These are phyloP conservation scores for Backusella westeae DNA, from an alignment of 192 early-diverging fungal species.

Conservation along the genomic window DNA sequence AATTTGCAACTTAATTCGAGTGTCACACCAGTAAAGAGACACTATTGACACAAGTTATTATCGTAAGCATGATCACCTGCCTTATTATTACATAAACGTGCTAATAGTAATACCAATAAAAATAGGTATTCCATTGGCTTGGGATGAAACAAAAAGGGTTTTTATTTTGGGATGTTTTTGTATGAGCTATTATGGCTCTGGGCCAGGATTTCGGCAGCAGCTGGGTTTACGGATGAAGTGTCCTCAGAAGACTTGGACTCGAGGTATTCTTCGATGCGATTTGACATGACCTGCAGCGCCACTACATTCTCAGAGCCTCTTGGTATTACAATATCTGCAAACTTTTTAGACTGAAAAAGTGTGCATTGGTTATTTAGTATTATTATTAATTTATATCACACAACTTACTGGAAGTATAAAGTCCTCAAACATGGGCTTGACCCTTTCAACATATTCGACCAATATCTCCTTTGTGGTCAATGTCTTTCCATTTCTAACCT, in stretches of 20 bases:
- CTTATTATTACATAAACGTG: no score
- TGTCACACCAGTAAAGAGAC: no score
- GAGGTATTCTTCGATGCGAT: constrained; percentile 37
- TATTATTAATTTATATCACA: no score
- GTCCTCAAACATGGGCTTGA: constrained; percentile 88
- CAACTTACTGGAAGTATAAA: constrained; percentile 71
- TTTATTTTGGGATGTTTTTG: constrained; percentile 16
- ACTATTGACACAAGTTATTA: no score
- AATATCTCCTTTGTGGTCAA: constrained; percentile 56
- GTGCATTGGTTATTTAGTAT: neutral
- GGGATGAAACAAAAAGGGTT: neutral
- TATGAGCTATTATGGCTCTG: constrained; percentile 9
- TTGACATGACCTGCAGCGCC: constrained; percentile 60
- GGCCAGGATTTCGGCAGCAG: neutral
- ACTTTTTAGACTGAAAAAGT: constrained; percentile 57
- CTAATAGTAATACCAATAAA: no score
- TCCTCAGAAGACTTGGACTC: constrained; percentile 4
- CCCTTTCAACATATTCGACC: constrained; percentile 66
- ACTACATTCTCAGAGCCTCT: constrained; percentile 61
- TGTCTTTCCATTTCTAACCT: constrained; percentile 26
- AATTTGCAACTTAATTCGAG: no score
- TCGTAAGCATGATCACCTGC: no score
- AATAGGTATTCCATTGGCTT: neutral
- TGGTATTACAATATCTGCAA: constrained; percentile 75
- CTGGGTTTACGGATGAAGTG: neutral